phyloP scores from a whole-genome alignment of 2,329 filamentous ascomycete genomes.

The Coniochaeta ligniaria region DNA sequence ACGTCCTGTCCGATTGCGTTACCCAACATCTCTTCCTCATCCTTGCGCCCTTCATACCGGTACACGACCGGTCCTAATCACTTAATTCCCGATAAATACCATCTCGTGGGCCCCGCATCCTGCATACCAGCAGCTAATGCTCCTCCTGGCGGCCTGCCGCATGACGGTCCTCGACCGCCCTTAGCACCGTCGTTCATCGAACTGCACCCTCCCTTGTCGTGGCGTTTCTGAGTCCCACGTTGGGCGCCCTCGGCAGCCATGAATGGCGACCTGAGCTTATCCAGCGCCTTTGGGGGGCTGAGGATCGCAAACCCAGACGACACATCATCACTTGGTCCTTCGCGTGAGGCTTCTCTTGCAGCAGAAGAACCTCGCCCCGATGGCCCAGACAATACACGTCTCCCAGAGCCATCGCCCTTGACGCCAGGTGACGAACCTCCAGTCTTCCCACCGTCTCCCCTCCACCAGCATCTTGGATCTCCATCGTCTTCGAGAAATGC shows the following conservation, averaged over 20 bases:
- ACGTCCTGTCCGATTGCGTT: neutral
- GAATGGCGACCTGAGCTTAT: constrained; percentile 89
- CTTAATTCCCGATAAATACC: neutral
- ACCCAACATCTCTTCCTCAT: neutral
- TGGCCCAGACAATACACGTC: neutral
- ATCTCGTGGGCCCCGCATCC: neutral
- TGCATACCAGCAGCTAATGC: neutral
- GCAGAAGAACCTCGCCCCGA: constrained; percentile 18
- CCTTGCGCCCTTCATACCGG: neutral
- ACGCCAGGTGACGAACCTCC: neutral
- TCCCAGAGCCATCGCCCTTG: neutral
- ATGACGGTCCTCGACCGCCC: constrained; percentile 2
- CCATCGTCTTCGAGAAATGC: constrained; percentile 16
- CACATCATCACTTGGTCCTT: constrained; percentile 33
- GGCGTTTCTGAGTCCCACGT: neutral
- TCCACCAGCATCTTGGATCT: constrained; percentile 3
- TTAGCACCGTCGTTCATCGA: neutral
- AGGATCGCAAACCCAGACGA: constrained; percentile 96
- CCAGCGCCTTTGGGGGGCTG: constrained; percentile 84
- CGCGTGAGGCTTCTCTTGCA: constrained; percentile 22
- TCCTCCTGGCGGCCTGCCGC: neutral
- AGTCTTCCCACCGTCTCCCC: constrained; percentile 4
- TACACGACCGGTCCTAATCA: neutral
- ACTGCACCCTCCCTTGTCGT: constrained; percentile 5
- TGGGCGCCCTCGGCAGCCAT: constrained; percentile 40